A percentile compares a stretch with the other conserved stretches of the same genome.
Conservation (phyloP, 495 filamentous ascomycete species). For the Penicillium nucicola region DNA sequence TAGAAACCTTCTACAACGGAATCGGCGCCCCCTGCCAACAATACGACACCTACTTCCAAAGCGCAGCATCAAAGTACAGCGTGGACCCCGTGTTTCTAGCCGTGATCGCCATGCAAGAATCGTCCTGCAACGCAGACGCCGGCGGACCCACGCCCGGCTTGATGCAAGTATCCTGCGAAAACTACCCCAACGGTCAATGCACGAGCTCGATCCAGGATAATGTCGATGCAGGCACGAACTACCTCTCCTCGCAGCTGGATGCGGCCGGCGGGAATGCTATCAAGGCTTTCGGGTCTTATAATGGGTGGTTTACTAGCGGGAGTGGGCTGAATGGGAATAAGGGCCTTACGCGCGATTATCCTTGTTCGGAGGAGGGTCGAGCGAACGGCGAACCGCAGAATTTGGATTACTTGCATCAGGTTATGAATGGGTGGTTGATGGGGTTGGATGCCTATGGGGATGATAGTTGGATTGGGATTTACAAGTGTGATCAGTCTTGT, state of each 20-base stretch:
- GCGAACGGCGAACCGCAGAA: conserved; percentile 30
- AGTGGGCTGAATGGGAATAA: conserved; percentile 18
- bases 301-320: conserved; percentile 30
- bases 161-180: conserved; percentile 36
- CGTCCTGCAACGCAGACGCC: conserved; percentile 31
- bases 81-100: conserved; percentile 33
- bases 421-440: conserved; percentile 31
- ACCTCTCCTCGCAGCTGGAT: conserved; percentile 20
- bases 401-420: conserved; percentile 29
- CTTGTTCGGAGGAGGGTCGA: conserved; percentile 28
- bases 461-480: conserved; percentile 27
- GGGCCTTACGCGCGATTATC: conserved; percentile 29
- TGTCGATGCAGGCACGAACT: conserved; percentile 31
- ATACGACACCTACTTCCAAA: conserved; percentile 33
- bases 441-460: conserved; percentile 25
- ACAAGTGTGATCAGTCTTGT: conserved; percentile 15
- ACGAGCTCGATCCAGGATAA: conserved; percentile 33
- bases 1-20: conserved; percentile 22
- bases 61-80: conserved; percentile 20
- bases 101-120: conserved; percentile 36
- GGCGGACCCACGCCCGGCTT: conserved; percentile 31
- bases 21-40: conserved; percentile 24
- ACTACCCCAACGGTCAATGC: conserved; percentile 31
- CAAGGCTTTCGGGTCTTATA: conserved; percentile 29
- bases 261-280: conserved; percentile 26